Percentiles rank a stretch among this genome's conserved stretches.
phyloP scores from a whole-genome alignment of 768 basidiomycete species.

The Collybiopsis luxurians region DNA sequence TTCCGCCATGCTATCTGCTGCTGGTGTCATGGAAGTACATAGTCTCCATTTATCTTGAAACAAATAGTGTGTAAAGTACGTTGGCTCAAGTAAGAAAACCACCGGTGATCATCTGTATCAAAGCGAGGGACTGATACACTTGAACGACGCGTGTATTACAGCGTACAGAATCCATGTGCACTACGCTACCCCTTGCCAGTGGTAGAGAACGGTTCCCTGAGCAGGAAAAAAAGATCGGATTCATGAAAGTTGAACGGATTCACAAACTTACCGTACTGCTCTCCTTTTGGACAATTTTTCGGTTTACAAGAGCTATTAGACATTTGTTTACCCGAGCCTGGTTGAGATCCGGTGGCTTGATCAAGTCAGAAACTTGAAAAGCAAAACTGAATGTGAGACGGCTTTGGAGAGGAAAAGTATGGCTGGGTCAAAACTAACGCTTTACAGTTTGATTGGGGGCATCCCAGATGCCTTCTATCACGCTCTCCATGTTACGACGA shows the following conservation, averaged over 20 bases:
- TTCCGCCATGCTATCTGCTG: too few species aligned
- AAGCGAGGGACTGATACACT: too few species aligned
- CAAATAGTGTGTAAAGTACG: too few species aligned
- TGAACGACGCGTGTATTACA: too few species aligned
- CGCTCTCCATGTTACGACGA: slow-evolving; percentile 74
- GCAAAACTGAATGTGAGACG: background rate
- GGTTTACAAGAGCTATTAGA: slow-evolving; percentile 84
- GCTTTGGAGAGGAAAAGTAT: background rate
- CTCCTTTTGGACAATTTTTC: slow-evolving; percentile 81
- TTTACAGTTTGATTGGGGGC: slow-evolving; percentile 58
- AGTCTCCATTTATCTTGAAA: too few species aligned
- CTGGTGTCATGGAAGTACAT: too few species aligned
- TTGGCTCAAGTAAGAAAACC: too few species aligned
- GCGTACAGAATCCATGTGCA: too few species aligned
- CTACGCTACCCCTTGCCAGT: slow-evolving; percentile 53
- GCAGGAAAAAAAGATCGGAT: background rate
- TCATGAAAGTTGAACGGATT: background rate
- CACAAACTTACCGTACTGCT: slow-evolving; percentile 49
- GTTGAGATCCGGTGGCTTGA: slow-evolving; percentile 77
- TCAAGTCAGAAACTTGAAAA: slow-evolving; percentile 66
- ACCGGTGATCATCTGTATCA: too few species aligned
- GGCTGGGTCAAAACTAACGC: slow-evolving; percentile 49
- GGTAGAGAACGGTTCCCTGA: slow-evolving; percentile 66
- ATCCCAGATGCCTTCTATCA: slow-evolving; percentile 76
- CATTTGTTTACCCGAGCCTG: slow-evolving; percentile 94